phyloP scores from a whole-genome alignment of 768 basidiomycete genomes.

The Pisolithus tinctorius region DNA sequence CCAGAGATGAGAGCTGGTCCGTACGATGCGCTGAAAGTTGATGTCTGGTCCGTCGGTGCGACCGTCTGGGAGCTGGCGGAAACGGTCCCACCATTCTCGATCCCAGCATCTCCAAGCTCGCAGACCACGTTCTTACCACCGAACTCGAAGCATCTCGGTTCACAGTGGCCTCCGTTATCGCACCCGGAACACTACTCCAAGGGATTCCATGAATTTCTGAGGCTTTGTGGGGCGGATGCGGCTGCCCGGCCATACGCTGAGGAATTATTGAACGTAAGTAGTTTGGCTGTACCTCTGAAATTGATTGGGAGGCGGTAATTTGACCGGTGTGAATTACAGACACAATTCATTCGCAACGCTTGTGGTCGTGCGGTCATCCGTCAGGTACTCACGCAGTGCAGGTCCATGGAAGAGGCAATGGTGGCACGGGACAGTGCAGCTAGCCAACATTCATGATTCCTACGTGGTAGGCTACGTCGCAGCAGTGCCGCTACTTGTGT shows the following conservation, averaged over 20 bases:
- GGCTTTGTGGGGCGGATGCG: conserved; percentile 56
- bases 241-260: conserved; percentile 47
- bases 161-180: conserved; percentile 59
- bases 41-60: conserved; percentile 77
- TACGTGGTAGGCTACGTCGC: background rate
- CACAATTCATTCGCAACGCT: conserved; percentile 58
- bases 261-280: conserved; percentile 53
- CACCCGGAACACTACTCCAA: conserved; percentile 58
- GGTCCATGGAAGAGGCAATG: conserved; percentile 52
- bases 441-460: background rate
- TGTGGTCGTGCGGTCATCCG: conserved; percentile 55
- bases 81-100: conserved; percentile 65
- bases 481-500: too few species aligned
- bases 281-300: background rate
- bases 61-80: conserved; percentile 82
- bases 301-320: background rate
- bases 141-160: conserved; percentile 37
- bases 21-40: conserved; percentile 69
- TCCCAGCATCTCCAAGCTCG: conserved; percentile 21
- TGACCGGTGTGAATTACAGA: conserved; percentile 29
- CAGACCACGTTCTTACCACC: conserved; percentile 29
- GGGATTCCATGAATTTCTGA: conserved; percentile 68
- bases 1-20: conserved; percentile 68
- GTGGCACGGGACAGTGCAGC: conserved; percentile 8
- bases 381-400: conserved; percentile 61